Base-by-base conservation (phyloP, 2,329 filamentous ascomycete genomes). In the Sclerotinia trifoliorum region DNA sequence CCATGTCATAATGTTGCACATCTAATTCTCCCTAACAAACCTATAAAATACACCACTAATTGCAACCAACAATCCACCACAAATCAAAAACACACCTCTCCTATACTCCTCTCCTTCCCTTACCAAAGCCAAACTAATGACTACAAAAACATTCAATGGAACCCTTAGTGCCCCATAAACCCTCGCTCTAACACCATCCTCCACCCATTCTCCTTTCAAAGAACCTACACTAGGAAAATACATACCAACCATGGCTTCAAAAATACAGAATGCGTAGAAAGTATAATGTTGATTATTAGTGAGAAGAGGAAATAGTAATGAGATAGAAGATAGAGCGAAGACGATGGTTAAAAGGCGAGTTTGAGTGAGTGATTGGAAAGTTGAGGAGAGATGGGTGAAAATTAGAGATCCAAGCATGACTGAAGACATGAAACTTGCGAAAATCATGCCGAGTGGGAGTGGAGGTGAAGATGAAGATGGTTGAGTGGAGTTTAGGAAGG, bases 391-490 rank as follows among this genome's bases (percentile, higher is more conserved):
- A 80, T 82, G 76, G 70, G 81, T 82, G 75, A 87, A 87, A 8
- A 83, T 71, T 35, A 86, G 80, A 1, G 85, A 86, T n/a, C 86
- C 85, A 8, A 86, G 80, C 77, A 86, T 86, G 76, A 86, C 85
- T 7, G 83, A 80, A 29, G 82, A 83, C 86, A 88, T 87, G 74
- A 88, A 85, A 52, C 81, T 81, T 55, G 83, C 82, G 70, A 87
- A 87, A 56, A 86, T 83, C 64, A 86, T 80, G 10, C 85, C 84
- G 49, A 84, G 83, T 0, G 75, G 78, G 35, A 76, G 73, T 21
- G 84, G 82, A n/a, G 75, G 72, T n/a, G 84, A 82, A 67, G 83
- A 81, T 65, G 82, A 75, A 24, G 77, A 61, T 17, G 61, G 64
- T 44, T 61, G 63, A 52, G 66, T 65, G 81, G 79, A 78, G 69